phyloP scores from a whole-genome alignment of 2,329 filamentous ascomycete species.

The Fusarium stilboides region DNA sequence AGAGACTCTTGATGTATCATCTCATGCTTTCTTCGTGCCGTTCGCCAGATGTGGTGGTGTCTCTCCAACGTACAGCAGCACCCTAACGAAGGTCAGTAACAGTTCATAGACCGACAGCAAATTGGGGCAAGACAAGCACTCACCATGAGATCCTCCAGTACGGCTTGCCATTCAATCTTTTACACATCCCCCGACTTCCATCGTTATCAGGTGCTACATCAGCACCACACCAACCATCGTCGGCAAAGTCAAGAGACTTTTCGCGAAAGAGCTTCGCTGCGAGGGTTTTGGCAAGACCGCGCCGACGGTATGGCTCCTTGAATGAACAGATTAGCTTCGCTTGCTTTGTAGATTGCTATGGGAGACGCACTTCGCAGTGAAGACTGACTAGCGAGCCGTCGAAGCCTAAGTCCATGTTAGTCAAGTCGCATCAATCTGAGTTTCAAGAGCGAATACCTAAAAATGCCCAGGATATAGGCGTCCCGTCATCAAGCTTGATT shows the following conservation, averaged over 20 bases:
- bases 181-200: constrained; percentile 74
- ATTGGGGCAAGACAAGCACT: constrained; percentile 43
- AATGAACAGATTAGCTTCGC: not conserved
- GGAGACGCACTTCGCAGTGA: constrained; percentile 71
- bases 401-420: constrained; percentile 56
- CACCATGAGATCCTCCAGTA: constrained; percentile 74
- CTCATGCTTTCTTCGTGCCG: not conserved
- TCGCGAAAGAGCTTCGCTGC: constrained; percentile 71
- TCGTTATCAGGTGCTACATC: constrained; percentile 75
- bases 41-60: constrained; percentile 12
- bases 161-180: constrained; percentile 70
- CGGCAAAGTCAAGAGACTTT: constrained; percentile 60
- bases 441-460: constrained; percentile 54
- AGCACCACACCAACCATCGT: constrained; percentile 70
- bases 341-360: too few relatives aligned
- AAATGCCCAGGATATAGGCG: constrained; percentile 76
- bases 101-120: not conserved
- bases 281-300: constrained; percentile 74
- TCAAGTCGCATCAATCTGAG: not conserved
- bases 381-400: constrained; percentile 75
- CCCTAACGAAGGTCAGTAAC: constrained; percentile 24
- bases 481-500: constrained; percentile 62
- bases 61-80: constrained; percentile 40
- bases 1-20: not conserved
- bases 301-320: constrained; percentile 69